phyloP scores from a whole-genome alignment of 2,329 filamentous ascomycete genomes.

The Penicillium sp. region DNA sequence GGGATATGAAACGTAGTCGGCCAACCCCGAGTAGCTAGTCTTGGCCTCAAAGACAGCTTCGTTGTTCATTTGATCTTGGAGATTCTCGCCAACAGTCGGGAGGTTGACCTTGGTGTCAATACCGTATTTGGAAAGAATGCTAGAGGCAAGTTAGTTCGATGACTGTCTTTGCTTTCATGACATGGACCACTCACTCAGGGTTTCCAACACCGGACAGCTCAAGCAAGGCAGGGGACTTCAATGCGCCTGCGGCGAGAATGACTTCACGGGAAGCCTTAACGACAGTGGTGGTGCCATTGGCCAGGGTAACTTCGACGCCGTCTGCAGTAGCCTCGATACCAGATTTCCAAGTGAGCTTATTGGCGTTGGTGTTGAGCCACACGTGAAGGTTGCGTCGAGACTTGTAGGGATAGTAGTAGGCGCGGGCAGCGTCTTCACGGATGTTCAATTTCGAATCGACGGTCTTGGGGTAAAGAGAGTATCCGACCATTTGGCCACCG shows the following conservation, averaged over 20 bases:
- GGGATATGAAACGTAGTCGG: slow-evolving; percentile 19
- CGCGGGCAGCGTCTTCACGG: slow-evolving; percentile 45
- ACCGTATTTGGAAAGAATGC: slow-evolving; percentile 23
- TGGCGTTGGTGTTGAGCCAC: slow-evolving; percentile 40
- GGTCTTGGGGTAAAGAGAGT: slow-evolving; percentile 41
- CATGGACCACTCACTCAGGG: slow-evolving; percentile 16
- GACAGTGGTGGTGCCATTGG: slow-evolving; percentile 19
- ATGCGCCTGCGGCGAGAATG: slow-evolving; percentile 55
- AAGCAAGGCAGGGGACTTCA: slow-evolving; percentile 53
- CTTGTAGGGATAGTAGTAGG: slow-evolving; percentile 45
- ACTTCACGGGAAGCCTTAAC: slow-evolving; percentile 48
- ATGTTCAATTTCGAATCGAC: slow-evolving; percentile 36
- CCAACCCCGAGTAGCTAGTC: slow-evolving; percentile 10
- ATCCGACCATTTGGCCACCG: slow-evolving; percentile 43
- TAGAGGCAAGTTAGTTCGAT: neutral
- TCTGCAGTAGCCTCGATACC: slow-evolving; percentile 14
- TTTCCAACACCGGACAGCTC: slow-evolving; percentile 58
- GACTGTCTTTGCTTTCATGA: neutral
- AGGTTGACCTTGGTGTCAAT: slow-evolving; percentile 27
- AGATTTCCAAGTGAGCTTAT: slow-evolving; percentile 36
- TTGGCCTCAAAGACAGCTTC: slow-evolving; percentile 9
- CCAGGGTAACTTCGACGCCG: slow-evolving; percentile 28
- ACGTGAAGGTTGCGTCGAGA: slow-evolving; percentile 42
- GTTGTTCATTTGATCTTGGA: slow-evolving; percentile 44
- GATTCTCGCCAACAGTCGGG: slow-evolving; percentile 46